Base-by-base conservation (phyloP, 352 stramenopile species). In the Elongisporangium anandrum region DNA sequence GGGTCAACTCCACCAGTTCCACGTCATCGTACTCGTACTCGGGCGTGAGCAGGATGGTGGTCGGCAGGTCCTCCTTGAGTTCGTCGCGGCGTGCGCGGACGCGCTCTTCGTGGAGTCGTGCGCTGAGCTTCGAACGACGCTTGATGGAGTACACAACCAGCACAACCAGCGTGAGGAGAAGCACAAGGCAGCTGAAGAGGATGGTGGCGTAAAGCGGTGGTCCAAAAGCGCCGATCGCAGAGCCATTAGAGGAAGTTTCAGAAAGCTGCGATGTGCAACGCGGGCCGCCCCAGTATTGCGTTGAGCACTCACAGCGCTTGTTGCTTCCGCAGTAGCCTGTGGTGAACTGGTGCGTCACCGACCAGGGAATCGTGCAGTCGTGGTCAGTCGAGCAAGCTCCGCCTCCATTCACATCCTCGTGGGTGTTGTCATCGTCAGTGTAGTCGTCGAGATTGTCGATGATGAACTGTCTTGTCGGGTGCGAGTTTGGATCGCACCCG, bases 211-310 rank as follows among this genome's bases (percentile, higher is more conserved):
- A 72, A 7, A 72, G 54, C n/a, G 68, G 68, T 2, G 68, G 65
- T 2, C 68, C 65, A 24, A 65, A 75, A 8, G 5, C 29, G 12
- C 61, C 72, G 19, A 70, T 51, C 45, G 69, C 50, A 2, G 61
- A 69, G 20, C 68, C 65, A 54, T 72, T 72, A 20, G 68, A 65
- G 13, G 68, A 63, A 3, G 68, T 72, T 39, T 60, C 61, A 34
- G 54, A 69, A 13, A 85, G 63, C 58, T 83, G 75, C 50, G 74
- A 77, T 12, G 79, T 90, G 60, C 82, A 92, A 1, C 82, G 74
- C 19, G 82, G 80, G 0, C 81, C 83, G n/a, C 76, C 75, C 74
- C 75, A 91, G 56, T 82, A 87, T 47, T 77, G 61, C 34, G 73
- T 79, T 12, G 57, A 75, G 62, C 81, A 92, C 45, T 81, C 64